Percentiles rank a stretch among this genome's conserved stretches.
These are phyloP conservation scores for Neofusicoccum parvum DNA, from an alignment of 2,329 filamentous ascomycete genomes.

Conservation along the genomic window DNA sequence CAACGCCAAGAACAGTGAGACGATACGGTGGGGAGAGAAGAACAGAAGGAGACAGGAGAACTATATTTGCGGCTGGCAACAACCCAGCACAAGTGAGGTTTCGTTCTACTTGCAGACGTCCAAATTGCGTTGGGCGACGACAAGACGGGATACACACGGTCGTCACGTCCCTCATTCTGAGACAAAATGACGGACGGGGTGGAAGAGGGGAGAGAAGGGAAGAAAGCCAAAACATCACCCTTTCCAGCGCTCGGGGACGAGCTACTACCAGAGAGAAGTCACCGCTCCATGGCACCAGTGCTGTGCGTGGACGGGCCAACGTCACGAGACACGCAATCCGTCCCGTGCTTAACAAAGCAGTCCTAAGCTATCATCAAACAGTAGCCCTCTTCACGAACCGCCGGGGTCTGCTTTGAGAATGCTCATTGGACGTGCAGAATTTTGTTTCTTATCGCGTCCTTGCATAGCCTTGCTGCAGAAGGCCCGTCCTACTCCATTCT, in stretches of 20 bases:
- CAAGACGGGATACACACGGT: not conserved
- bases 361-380: not conserved
- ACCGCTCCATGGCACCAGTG: not conserved
- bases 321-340: not conserved
- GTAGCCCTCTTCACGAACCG: not conserved
- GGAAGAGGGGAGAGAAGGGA: not conserved
- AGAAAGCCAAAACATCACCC: not conserved
- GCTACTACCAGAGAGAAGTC: not conserved
- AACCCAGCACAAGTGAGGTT: no score
- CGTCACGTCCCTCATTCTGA: not conserved
- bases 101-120: no score
- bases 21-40: no score
- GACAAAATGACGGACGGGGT: not conserved
- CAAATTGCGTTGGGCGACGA: no score
- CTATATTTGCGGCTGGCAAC: no score
- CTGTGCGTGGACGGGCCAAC: not conserved
- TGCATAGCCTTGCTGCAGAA: slow-evolving; percentile 1
- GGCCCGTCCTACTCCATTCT: not conserved
- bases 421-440: not conserved
- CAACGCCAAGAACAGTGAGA: no score
- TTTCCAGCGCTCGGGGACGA: not conserved
- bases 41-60: no score
- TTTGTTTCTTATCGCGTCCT: not conserved
- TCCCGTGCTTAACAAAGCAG: not conserved
- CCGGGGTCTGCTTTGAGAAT: not conserved